These are phyloP conservation scores for Kwoniella heveanensis DNA, from an alignment of 768 basidiomycete genomes.

Conservation along the genomic window DNA sequence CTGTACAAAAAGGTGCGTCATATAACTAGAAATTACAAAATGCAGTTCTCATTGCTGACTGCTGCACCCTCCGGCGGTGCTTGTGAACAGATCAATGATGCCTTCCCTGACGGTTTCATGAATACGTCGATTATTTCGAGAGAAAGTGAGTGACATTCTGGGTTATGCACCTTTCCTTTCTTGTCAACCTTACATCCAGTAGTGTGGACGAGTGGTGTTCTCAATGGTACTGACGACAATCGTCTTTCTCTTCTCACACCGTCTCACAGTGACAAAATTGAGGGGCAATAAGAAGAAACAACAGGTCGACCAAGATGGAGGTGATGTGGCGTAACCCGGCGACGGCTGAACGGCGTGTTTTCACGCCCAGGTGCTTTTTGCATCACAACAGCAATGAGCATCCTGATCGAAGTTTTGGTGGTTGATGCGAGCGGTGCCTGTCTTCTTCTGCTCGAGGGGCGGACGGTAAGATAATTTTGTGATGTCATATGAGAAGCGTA, in stretches of 20 bases:
- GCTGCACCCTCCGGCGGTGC: too few species aligned
- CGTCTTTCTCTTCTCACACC: background rate
- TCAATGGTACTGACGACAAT: background rate
- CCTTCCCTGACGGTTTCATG: slow-evolving; percentile 50
- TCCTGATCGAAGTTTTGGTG: too few species aligned
- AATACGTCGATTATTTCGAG: slow-evolving; percentile 33
- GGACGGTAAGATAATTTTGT: too few species aligned
- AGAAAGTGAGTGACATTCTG: slow-evolving; percentile 44
- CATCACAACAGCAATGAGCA: too few species aligned
- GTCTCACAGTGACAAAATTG: slow-evolving; percentile 9
- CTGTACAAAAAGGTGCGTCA: slow-evolving; percentile 38
- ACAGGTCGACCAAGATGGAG: slow-evolving; percentile 11
- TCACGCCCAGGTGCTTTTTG: background rate
- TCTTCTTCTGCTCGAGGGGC: too few species aligned
- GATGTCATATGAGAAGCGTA: too few species aligned
- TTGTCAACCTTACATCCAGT: too few species aligned
- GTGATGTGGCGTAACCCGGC: background rate
- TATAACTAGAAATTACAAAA: too few species aligned
- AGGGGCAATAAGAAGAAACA: slow-evolving; percentile 6
- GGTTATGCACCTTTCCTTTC: background rate
- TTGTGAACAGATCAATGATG: slow-evolving; percentile 41
- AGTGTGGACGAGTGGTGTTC: too few species aligned
- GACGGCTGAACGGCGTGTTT: background rate
- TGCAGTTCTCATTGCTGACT: too few species aligned
- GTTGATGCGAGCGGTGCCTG: too few species aligned